Percentiles rank a stretch among this genome's conserved stretches.
These are phyloP conservation scores for Phytopythium kandeliae DNA, from an alignment of 352 stramenopile species.

Conservation along the genomic window DNA sequence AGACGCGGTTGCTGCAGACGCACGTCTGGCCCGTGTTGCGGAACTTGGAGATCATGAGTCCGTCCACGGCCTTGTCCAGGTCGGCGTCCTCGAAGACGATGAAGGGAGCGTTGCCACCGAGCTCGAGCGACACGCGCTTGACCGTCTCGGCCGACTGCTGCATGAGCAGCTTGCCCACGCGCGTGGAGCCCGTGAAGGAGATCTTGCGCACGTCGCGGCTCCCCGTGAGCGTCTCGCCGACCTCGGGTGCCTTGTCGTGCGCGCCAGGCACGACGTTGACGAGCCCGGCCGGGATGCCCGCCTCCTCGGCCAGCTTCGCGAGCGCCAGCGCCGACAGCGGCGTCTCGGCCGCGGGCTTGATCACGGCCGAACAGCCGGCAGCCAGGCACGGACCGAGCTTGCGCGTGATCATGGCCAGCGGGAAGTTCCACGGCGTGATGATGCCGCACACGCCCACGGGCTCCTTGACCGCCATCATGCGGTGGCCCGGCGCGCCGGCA, in stretches of 20 bases:
- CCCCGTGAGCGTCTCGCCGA: constrained; percentile 75
- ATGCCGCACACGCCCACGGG: constrained; percentile 94
- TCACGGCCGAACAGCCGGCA: constrained; percentile 92
- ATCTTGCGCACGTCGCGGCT: constrained; percentile 84
- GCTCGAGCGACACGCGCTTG: constrained; percentile 84
- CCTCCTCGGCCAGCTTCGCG: constrained; percentile 83
- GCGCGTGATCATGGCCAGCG: constrained; percentile 96
- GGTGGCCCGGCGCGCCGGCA: constrained; percentile 33
- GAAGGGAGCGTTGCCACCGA: constrained; percentile 90
- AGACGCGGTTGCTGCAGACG: constrained; percentile 90
- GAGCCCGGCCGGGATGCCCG: constrained; percentile 81
- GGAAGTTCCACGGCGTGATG: constrained; percentile 99
- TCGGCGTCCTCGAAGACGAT: constrained; percentile 91
- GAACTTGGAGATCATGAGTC: constrained; percentile 84
- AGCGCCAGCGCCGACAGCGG: constrained; percentile 94
- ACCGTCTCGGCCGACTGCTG: constrained; percentile 72
- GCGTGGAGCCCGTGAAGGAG: constrained; percentile 86
- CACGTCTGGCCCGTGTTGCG: constrained; percentile 88
- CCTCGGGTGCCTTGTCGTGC: constrained; percentile 53
- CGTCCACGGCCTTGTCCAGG: constrained; percentile 76
- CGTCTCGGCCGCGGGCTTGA: constrained; percentile 97
- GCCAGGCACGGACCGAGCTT: constrained; percentile 93
- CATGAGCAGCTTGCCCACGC: constrained; percentile 78
- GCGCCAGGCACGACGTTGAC: constrained; percentile 85
- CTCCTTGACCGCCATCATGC: constrained; percentile 83